Evolutionary conservation across 2,329 filamentous ascomycete species (phyloP), one percentile per base, ranked within the genome.

Genomic region (Talaromyces sp.): DNA sequence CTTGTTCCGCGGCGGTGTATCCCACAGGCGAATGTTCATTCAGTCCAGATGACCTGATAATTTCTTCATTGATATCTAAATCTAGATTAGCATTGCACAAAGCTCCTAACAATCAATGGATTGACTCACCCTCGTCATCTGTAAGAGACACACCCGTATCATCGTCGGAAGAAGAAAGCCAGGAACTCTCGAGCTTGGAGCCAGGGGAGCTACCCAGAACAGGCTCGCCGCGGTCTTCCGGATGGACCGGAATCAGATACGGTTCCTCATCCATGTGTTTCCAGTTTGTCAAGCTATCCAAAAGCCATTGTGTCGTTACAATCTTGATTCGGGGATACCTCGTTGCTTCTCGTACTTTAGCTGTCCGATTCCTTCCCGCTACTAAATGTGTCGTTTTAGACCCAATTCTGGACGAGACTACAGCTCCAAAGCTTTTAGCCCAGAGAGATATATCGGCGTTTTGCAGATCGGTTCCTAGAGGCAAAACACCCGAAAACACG

Each of bases 401-500:
- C 40, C 75, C 78, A 40, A 85, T 78, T 43, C 80, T 79, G 11
- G 80, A 75, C n/a, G 78, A 75, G 58, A 85, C 79, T 25, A 73
- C 73, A 3, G 92, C 94, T 22, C 95, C 95, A 74, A 97, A 98
- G 72, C 86, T 91, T 73, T 88, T 89, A 2, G 93, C 90, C 84
- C 96, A 96, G 49, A 94, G 82, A 4, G 91, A 93, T 65, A 96
- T 91, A 75, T 99, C 95, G 1, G 93, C 93, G 67, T 85, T 87
- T 72, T 91, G 86, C 38, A 94, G 88, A 71, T 94, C 89, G 43
- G 90, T 86, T 5, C 91, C 91, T 0, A 97, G 81, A 0, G 93
- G 93, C 2, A 98, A 88, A 2, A 99, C 89, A 0, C 95, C 95
- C 0, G 94, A 97, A 69, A 98, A 89, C 5, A 97, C 93, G 65